Base-by-base conservation (phyloP, 2,329 filamentous ascomycete species). In the Calonectria pteridis region DNA sequence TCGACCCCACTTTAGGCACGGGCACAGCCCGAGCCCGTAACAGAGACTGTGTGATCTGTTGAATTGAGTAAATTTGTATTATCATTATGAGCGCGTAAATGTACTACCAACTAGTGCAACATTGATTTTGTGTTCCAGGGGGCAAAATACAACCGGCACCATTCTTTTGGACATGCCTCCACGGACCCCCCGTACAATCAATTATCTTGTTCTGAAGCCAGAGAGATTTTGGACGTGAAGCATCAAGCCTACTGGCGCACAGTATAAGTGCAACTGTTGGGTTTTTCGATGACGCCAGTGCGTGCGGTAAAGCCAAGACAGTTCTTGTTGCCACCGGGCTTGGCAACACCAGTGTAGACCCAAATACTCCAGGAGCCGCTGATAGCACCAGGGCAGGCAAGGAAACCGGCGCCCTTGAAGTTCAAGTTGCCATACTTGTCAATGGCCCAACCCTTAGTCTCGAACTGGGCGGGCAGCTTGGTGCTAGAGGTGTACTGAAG, bases 371-470 rank as follows among this genome's bases (percentile, higher is more conserved):
- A 90, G 23, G 87, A 82, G n/a, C 64, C 28, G 67, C 63, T 84
- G 71, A 84, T 79, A 78, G 83, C 82, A 77, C 82, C 82, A 43
- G 90, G 89, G 85, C 91, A 93, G 31, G 90, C 91, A 67, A 89
- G 78, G 78, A 91, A 85, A 70, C 83, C 80, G 2, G 73, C 73
- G 53, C 85, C 86, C 43, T 62, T 62, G 55, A 91, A 89, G 68
- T 81, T 82, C 50, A 93, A 84, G 78, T 89, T 78, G 74, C 83
- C 84, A 71, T 80, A 69, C 58, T 81, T 79, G 78, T 87, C 85
- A 66, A 91, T 75, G 29, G 82, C 76, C 85, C 88, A 93, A 72
- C 85, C 86, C 55, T 84, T 84, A 67, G 83, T 82, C 84, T 91
- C 88, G 31, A 73, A 81, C 79, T 89, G 87, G 33, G 76, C 77